Evolutionary conservation across 2,329 filamentous ascomycete species (phyloP).

Genomic region (Didymella glomerata): DNA sequence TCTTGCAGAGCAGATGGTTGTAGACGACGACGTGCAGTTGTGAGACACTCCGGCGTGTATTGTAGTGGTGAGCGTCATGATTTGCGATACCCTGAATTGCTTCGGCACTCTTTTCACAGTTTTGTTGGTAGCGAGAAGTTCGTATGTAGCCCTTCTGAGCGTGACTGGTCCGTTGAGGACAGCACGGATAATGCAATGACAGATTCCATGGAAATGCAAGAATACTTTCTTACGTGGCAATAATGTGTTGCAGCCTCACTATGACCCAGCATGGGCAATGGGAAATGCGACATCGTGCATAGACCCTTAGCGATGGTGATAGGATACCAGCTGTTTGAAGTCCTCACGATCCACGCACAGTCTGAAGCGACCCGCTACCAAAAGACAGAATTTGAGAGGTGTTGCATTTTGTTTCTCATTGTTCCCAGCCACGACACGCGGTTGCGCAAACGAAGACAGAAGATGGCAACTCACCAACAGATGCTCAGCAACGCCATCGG

Average conservation of each 20-base stretch:
- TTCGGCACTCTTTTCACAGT: neutral
- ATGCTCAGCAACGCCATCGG: neutral
- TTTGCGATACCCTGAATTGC: neutral
- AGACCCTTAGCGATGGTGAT: conserved; percentile 1
- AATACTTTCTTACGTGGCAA: neutral
- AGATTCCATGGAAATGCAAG: neutral
- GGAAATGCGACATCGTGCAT: neutral
- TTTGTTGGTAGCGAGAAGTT: neutral
- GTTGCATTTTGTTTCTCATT: neutral
- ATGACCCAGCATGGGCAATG: neutral
- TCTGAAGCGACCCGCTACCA: neutral
- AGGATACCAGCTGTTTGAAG: neutral
- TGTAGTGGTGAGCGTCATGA: neutral
- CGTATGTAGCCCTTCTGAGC: neutral
- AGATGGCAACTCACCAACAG: conserved; percentile 4
- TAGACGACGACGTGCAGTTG: neutral
- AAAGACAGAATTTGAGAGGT: neutral
- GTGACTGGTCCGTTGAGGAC: neutral
- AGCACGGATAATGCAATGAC: neutral
- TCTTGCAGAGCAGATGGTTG: neutral
- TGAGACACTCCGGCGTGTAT: neutral
- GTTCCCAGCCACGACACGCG: neutral
- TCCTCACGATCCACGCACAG: conserved; percentile 3
- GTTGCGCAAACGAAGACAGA: neutral
- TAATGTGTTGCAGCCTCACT: neutral